Evolutionary conservation across 129 eudicot species (phyloP).

Genomic region (Apium graveolens): DNA sequence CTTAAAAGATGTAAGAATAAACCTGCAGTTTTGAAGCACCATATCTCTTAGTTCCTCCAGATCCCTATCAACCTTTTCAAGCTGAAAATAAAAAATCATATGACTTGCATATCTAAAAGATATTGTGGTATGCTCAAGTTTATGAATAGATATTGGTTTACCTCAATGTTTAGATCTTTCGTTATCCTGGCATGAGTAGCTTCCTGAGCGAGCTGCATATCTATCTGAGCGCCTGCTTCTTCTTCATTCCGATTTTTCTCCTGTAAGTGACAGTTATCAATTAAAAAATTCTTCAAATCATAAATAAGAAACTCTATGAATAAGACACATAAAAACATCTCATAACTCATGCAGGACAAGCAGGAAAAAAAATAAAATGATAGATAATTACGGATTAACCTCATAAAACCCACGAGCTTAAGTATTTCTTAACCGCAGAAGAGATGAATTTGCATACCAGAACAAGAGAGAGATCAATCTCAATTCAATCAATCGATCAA

Average conservation of each 20-base stretch:
- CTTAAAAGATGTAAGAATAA: constrained; percentile 7
- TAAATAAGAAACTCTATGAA: background rate
- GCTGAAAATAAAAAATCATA: constrained; percentile 34
- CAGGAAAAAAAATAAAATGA: no score
- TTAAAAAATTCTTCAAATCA: background rate
- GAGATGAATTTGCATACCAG: no score
- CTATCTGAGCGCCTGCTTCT: constrained; percentile 64
- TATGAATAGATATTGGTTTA: constrained; percentile 1
- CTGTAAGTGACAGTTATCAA: constrained; percentile 28
- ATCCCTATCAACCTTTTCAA: constrained; percentile 43
- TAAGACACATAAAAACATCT: background rate
- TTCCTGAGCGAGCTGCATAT: constrained; percentile 81
- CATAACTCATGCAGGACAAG: no score
- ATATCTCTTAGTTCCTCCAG: constrained; percentile 57
- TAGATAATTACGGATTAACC: no score
- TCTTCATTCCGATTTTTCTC: constrained; percentile 72
- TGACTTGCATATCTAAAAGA: background rate
- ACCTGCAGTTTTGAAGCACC: constrained; percentile 83
- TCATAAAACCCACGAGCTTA: no score
- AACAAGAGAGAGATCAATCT: no score
- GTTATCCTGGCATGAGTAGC: constrained; percentile 85
- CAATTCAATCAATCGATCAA: no score
- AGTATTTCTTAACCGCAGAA: no score
- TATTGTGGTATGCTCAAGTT: background rate
- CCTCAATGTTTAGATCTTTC: constrained; percentile 56